Conservation (phyloP, 2,329 filamentous ascomycete genomes). For the Aphanocladium album region DNA sequence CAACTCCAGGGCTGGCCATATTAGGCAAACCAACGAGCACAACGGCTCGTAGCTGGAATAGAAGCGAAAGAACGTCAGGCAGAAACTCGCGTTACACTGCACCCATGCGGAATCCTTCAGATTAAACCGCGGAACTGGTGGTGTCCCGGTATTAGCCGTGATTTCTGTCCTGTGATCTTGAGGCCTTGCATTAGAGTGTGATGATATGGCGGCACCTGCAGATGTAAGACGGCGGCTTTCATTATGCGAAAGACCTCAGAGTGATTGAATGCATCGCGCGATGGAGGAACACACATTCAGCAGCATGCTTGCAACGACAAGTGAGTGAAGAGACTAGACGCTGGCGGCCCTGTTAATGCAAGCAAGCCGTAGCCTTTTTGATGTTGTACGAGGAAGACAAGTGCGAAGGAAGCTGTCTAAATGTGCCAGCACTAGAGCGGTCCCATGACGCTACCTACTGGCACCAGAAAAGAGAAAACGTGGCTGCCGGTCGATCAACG, state of each 20-base stretch:
- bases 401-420: background rate
- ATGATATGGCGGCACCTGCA: no score
- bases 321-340: background rate
- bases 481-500: background rate
- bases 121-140: background rate
- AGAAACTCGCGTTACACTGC: constrained; percentile 6
- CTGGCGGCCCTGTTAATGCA: background rate
- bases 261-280: no score
- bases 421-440: background rate
- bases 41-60: background rate
- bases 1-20: background rate
- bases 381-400: background rate
- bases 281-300: no score
- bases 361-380: background rate
- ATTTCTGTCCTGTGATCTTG: background rate
- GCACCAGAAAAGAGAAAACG: background rate
- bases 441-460: background rate
- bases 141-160: background rate
- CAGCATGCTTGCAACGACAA: no score
- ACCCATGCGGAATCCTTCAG: background rate
- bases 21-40: background rate
- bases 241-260: no score
- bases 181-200: no score
- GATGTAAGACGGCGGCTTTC: no score
- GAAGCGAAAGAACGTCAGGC: background rate